Percentiles rank a stretch among this genome's conserved stretches.
Evolutionary conservation across 495 filamentous ascomycete species (phyloP).

Genomic region (Corynascus novoguineensis): DNA sequence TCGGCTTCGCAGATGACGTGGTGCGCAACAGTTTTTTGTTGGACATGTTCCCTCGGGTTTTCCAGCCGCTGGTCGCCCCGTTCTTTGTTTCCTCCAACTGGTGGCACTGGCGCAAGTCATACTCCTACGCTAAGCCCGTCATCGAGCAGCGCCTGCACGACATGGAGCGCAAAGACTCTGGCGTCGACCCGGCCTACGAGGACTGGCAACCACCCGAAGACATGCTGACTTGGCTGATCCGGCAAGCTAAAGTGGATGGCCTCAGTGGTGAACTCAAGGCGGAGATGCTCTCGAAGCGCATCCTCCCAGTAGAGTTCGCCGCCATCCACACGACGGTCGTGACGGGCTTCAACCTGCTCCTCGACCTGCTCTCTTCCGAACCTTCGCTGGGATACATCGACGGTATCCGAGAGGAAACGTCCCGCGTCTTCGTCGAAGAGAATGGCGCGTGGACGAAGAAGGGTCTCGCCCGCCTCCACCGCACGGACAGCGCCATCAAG

Average conservation of each 20-base stretch:
- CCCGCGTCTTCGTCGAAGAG: constrained; percentile 25
- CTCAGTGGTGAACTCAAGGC: constrained; percentile 19
- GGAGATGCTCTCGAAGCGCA: constrained; percentile 28
- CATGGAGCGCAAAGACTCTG: constrained; percentile 22
- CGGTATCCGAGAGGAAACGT: constrained; percentile 34
- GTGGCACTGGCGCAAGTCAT: constrained; percentile 26
- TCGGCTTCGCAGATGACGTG: constrained; percentile 31
- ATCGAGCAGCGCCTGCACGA: constrained; percentile 29
- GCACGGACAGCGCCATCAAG: constrained; percentile 33
- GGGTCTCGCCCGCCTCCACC: constrained; percentile 27
- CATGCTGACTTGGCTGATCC: constrained; percentile 36
- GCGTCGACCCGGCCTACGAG: constrained; percentile 20
- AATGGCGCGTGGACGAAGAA: constrained; percentile 38
- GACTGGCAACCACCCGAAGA: constrained; percentile 28
- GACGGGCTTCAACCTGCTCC: constrained; percentile 37
- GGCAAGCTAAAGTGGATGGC: constrained; percentile 29
- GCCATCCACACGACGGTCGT: constrained; percentile 46
- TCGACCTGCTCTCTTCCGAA: constrained; percentile 40
- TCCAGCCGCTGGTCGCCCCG: constrained; percentile 31
- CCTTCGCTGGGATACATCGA: constrained; percentile 25
- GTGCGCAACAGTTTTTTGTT: constrained; percentile 33
- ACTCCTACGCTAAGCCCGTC: constrained; percentile 20
- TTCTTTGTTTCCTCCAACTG: constrained; percentile 28
- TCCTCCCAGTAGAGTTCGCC: constrained; percentile 41
- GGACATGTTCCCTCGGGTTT: constrained; percentile 31